Evolutionary conservation across 306 rosid species (phyloP).

Genomic region (Prunus campanulata): DNA sequence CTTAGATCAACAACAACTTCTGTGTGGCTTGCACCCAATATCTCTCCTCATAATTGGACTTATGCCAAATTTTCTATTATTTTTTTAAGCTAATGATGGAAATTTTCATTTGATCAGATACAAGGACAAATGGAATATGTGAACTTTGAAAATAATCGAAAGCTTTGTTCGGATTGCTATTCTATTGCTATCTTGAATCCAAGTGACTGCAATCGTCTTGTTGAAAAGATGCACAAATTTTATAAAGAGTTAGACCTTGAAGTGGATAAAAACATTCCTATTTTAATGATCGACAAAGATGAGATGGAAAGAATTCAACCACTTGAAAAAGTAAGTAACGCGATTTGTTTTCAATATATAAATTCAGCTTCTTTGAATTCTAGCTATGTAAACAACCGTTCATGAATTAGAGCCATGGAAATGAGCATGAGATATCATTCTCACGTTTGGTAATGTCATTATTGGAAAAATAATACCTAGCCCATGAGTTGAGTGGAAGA

Average conservation of each 20-base stretch:
- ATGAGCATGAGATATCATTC: too few species aligned
- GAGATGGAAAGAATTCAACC: neutral
- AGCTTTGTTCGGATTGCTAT: slow-evolving; percentile 1
- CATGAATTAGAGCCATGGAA: too few species aligned
- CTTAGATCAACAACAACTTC: too few species aligned
- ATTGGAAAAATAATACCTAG: too few species aligned
- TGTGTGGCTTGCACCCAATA: too few species aligned
- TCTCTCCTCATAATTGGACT: too few species aligned
- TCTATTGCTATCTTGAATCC: neutral
- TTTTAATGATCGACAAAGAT: neutral
- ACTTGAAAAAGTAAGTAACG: neutral
- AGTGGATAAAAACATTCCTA: neutral
- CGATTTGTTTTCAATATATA: too few species aligned
- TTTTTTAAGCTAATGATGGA: neutral
- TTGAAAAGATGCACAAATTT: neutral
- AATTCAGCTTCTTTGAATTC: too few species aligned
- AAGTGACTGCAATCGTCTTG: neutral
- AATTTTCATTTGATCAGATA: neutral
- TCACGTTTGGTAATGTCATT: too few species aligned
- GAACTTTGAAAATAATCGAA: neutral
- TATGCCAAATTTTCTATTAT: too few species aligned
- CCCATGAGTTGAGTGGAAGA: too few species aligned
- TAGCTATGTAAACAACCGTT: too few species aligned
- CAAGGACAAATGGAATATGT: neutral
- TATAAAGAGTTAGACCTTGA: neutral